Evolutionary conservation across 169 alveolate genomes (phyloP).

Genomic region (Plasmodium knowlesi): DNA sequence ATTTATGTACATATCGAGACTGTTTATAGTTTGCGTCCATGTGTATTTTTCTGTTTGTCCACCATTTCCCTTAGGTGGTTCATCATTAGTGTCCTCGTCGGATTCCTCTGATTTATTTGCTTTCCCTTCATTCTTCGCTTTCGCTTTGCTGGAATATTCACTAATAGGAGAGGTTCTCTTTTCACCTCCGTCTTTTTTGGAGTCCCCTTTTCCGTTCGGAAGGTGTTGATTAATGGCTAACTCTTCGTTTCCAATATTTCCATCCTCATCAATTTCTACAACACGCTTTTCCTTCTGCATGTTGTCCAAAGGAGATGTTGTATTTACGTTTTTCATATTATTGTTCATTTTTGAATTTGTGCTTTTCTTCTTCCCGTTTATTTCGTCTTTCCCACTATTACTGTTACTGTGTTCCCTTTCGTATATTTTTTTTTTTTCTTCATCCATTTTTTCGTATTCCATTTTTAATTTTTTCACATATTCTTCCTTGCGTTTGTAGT

Average conservation of each 20-base stretch:
- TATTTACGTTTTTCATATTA: not conserved
- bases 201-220: not conserved
- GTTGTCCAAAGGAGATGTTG: not conserved
- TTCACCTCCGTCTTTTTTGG: conserved; percentile 1
- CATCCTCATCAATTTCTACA: conserved; percentile 59
- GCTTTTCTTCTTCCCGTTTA: conserved; percentile 33
- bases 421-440: conserved; percentile 77
- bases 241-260: conserved; percentile 8
- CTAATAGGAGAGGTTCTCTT: not conserved
- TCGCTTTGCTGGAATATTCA: not conserved
- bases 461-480: conserved; percentile 77
- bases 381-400: conserved; percentile 67
- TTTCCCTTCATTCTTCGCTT: conserved; percentile 2
- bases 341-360: conserved; percentile 17
- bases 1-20: conserved; percentile 78
- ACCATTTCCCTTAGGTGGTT: conserved; percentile 83
- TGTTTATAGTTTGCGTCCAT: conserved; percentile 94
- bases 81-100: conserved; percentile 17
- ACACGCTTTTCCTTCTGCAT: not conserved
- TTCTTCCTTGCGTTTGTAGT: conserved; percentile 84
- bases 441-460: conserved; percentile 82
- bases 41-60: conserved; percentile 88
- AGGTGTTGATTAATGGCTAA: not conserved
- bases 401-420: conserved; percentile 47
- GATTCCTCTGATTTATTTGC: conserved; percentile 8